Evolutionary conservation across 495 filamentous ascomycete genomes (phyloP).

Genomic region (Hypoxylon trugodes): DNA sequence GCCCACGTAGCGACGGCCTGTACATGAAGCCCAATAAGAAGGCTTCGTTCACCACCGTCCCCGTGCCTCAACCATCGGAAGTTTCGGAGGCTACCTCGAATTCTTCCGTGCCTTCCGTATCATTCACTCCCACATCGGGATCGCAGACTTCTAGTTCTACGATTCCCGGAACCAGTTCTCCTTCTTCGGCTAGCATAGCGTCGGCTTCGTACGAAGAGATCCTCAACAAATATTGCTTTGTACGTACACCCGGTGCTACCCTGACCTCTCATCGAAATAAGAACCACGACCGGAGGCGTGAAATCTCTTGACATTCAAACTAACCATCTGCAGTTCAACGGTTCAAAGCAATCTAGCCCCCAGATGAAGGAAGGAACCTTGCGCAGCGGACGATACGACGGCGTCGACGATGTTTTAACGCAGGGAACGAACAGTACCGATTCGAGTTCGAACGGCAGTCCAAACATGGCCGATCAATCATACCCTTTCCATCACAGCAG

Average conservation of each 20-base stretch:
- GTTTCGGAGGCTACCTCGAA: conserved; percentile 26
- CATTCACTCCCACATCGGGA: conserved; percentile 16
- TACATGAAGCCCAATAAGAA: conserved; percentile 59
- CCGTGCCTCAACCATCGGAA: conserved; percentile 33
- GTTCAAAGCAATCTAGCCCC: conserved; percentile 54
- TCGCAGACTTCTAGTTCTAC: conserved; percentile 19
- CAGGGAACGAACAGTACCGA: conserved; percentile 41
- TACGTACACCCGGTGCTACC: conserved; percentile 66
- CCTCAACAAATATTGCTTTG: conserved; percentile 98
- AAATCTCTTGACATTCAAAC: conserved; percentile 19
- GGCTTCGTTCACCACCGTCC: conserved; percentile 41
- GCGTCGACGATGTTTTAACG: conserved; percentile 40
- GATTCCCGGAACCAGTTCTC: conserved; percentile 32
- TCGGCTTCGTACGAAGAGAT: conserved; percentile 92
- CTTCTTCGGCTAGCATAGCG: conserved; percentile 61
- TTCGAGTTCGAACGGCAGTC: conserved; percentile 50
- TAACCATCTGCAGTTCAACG: conserved; percentile 51
- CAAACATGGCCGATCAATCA: conserved; percentile 43
- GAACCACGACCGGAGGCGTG: conserved; percentile 23
- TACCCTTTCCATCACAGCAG: conserved; percentile 41
- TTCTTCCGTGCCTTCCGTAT: conserved; percentile 10
- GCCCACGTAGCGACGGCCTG: conserved; percentile 59
- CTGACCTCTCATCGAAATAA: conserved; percentile 41
- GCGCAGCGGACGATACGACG: conserved; percentile 45
- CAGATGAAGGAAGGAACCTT: conserved; percentile 47